A percentile compares a stretch with the other conserved stretches of the same genome.
Evolutionary conservation across 2,329 filamentous ascomycete genomes (phyloP).

Genomic region (Pseudocercospora musae): DNA sequence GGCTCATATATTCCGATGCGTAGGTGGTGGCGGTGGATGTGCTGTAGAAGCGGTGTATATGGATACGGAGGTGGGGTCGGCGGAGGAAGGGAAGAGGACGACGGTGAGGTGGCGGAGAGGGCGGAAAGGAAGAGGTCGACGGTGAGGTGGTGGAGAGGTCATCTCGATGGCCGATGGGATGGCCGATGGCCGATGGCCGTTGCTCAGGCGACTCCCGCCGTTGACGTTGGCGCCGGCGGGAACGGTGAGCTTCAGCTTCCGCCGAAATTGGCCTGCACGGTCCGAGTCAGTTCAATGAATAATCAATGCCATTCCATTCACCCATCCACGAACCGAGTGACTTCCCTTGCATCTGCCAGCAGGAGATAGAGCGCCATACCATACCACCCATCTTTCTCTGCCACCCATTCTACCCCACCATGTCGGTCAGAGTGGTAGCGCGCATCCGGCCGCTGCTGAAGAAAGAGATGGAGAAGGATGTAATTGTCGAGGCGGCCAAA

Average conservation of each 20-base stretch:
- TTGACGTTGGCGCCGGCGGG: neutral
- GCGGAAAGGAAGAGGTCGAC: too few species aligned
- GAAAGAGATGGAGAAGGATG: slow-evolving; percentile 80
- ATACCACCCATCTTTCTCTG: slow-evolving; percentile 9
- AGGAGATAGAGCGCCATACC: neutral
- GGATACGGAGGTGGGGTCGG: neutral
- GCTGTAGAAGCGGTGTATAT: neutral
- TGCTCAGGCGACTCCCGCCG: neutral
- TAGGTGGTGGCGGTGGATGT: neutral
- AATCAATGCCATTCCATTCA: neutral
- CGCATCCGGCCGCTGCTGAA: slow-evolving; percentile 84
- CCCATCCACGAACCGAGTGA: neutral
- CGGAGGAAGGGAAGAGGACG: neutral
- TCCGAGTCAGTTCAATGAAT: too few species aligned
- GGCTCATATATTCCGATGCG: neutral
- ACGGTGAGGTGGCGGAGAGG: too few species aligned
- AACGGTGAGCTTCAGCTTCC: neutral
- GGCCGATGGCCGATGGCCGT: too few species aligned
- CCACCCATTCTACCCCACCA: slow-evolving; percentile 16
- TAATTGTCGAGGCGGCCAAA: slow-evolving; percentile 70
- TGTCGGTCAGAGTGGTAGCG: slow-evolving; percentile 79
- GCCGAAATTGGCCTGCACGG: neutral
- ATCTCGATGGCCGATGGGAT: too few species aligned
- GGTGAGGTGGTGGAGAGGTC: too few species aligned
- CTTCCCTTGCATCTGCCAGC: too few species aligned